These are phyloP conservation scores for Pythium vanterpoolii DNA, from an alignment of 352 stramenopile genomes.

Conservation along the genomic window DNA sequence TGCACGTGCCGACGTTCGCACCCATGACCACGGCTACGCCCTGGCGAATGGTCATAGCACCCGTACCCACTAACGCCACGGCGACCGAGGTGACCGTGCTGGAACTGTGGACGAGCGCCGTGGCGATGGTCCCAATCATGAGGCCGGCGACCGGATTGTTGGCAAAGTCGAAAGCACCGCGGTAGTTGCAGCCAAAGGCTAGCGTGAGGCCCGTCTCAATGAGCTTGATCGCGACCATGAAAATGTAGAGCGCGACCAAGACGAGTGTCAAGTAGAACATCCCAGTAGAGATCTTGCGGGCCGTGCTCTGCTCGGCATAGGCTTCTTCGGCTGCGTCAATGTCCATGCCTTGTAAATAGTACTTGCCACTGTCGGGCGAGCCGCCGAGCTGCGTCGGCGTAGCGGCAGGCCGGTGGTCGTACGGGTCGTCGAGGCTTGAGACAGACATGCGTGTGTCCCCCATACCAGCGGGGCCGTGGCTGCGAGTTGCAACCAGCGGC, in stretches of 20 bases:
- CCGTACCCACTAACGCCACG: conserved; percentile 5
- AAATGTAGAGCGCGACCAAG: conserved; percentile 37
- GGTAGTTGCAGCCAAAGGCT: conserved; percentile 32
- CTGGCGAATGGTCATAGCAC: conserved; percentile 19
- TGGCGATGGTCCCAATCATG: conserved; percentile 42
- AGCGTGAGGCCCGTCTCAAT: conserved; percentile 41
- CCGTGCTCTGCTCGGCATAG: conserved; percentile 18
- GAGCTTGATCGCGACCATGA: conserved; percentile 47
- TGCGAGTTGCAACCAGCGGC: conserved; percentile 10
- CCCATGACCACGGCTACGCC: conserved; percentile 83
- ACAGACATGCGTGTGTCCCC: conserved; percentile 6
- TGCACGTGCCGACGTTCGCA: conserved; percentile 48
- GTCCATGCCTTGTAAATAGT: conserved; percentile 15
- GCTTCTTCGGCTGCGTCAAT: conserved; percentile 11
- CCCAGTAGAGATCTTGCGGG: conserved; percentile 12
- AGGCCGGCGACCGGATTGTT: conserved; percentile 41
- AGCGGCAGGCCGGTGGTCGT: conserved; percentile 5
- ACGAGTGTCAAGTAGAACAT: conserved; percentile 19
- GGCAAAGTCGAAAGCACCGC: conserved; percentile 29
- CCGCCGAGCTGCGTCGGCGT: neutral
- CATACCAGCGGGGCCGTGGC: neutral
- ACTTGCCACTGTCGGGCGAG: conserved; percentile 17
- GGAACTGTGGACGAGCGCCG: conserved; percentile 39
- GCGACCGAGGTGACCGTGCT: conserved; percentile 28
- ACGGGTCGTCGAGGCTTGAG: conserved; percentile 13